phyloP scores from a whole-genome alignment of 2,329 filamentous ascomycete species.

The Rutstroemia sp. region DNA sequence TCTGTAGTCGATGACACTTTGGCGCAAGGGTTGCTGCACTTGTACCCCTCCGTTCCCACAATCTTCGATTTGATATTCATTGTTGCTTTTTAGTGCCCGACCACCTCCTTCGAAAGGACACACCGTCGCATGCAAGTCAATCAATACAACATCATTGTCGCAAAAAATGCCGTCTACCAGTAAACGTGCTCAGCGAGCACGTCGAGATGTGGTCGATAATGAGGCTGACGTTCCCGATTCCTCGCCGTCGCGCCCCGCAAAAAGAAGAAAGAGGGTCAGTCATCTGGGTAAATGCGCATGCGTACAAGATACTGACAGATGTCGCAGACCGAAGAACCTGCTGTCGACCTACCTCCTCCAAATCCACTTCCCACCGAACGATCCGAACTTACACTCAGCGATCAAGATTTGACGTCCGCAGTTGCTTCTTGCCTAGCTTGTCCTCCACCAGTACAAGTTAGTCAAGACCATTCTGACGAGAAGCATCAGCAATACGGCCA shows the following conservation, averaged over 20 bases:
- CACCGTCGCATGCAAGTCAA: slow-evolving; percentile 6
- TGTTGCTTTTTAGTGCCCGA: background rate
- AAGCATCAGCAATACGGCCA: slow-evolving; percentile 49
- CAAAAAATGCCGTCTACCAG: slow-evolving; percentile 32
- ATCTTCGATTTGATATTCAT: slow-evolving; percentile 5
- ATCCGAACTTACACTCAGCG: slow-evolving; percentile 32
- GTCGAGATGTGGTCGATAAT: slow-evolving; percentile 28
- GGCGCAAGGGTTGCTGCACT: slow-evolving; percentile 15
- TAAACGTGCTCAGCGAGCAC: slow-evolving; percentile 32
- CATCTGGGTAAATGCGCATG: background rate
- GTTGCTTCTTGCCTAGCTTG: slow-evolving; percentile 22
- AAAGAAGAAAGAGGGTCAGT: slow-evolving; percentile 55
- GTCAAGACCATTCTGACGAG: slow-evolving; percentile 54
- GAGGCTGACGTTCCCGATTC: slow-evolving; percentile 32
- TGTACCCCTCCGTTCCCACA: slow-evolving; percentile 9
- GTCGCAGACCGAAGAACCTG: slow-evolving; percentile 33
- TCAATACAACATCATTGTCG: slow-evolving; percentile 3
- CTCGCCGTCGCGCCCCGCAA: slow-evolving; percentile 54
- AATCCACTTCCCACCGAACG: slow-evolving; percentile 36
- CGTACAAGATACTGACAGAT: slow-evolving; percentile 7
- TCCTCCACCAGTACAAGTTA: slow-evolving; percentile 46
- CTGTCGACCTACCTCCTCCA: slow-evolving; percentile 8
- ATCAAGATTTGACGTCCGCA: slow-evolving; percentile 35
- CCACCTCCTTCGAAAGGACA: background rate
- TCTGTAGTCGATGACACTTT: slow-evolving; percentile 14